Conservation (phyloP, 2,329 filamentous ascomycete species). For the Camptophora hylomeconis region DNA sequence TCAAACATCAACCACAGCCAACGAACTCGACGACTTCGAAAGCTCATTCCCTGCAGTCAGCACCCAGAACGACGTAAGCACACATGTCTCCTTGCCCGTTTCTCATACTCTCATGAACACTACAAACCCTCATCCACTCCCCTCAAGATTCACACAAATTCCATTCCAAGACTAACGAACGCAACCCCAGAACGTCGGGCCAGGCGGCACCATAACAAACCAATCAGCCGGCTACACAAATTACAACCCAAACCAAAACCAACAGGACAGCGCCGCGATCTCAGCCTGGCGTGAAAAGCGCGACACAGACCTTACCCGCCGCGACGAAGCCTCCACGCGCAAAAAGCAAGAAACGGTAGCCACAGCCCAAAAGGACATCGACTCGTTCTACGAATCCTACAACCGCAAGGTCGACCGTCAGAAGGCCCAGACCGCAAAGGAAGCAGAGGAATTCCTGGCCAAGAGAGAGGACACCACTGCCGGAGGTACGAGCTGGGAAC, state of each 20-base stretch:
- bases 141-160: constrained; percentile 4
- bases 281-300: constrained; percentile 83
- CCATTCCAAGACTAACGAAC: no score
- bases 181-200: constrained; percentile 49
- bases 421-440: constrained; percentile 73
- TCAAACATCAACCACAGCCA: constrained; percentile 25
- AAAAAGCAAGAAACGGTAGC: constrained; percentile 78
- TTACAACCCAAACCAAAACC: constrained; percentile 46
- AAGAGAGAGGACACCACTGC: constrained; percentile 85
- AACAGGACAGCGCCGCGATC: constrained; percentile 50
- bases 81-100: background rate
- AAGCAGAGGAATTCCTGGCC: constrained; percentile 84
- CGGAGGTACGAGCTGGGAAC: constrained; percentile 95
- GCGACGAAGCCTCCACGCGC: constrained; percentile 67
- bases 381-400: constrained; percentile 99
- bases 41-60: constrained; percentile 81
- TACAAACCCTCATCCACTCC: background rate
- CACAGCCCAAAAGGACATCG: constrained; percentile 85
- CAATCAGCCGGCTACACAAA: constrained; percentile 37
- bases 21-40: constrained; percentile 53
- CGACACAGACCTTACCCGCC: constrained; percentile 68
- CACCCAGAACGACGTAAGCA: constrained; percentile 55
- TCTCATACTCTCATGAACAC: no score
- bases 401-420: constrained; percentile 96
- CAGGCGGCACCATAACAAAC: constrained; percentile 70